phyloP scores from a whole-genome alignment of 495 filamentous ascomycete genomes.

The Lasiosphaeria hispida region DNA sequence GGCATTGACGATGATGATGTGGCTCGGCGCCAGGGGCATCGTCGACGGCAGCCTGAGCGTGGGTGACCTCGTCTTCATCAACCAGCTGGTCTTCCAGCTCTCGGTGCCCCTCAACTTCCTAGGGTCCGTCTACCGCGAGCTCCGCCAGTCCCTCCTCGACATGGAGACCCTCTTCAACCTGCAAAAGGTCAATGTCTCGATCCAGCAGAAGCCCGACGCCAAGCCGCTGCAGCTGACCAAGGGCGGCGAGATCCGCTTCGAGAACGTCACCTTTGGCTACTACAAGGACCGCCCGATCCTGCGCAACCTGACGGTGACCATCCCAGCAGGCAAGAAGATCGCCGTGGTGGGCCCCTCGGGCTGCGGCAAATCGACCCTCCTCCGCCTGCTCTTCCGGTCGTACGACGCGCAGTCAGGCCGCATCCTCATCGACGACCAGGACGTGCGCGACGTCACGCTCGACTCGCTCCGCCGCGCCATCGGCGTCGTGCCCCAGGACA shows the following conservation, averaged over 20 bases:
- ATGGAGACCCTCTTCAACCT: slow-evolving; percentile 99
- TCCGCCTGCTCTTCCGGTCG: slow-evolving; percentile 87
- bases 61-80: slow-evolving; percentile 97
- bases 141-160: slow-evolving; percentile 89
- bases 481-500: slow-evolving; percentile 96
- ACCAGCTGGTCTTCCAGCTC: slow-evolving; percentile 97
- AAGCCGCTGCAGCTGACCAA: slow-evolving; percentile 65
- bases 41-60: slow-evolving; percentile 77
- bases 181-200: slow-evolving; percentile 93
- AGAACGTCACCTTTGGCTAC: slow-evolving; percentile 95
- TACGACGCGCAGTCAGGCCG: slow-evolving; percentile 87
- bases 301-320: slow-evolving; percentile 77
- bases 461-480: slow-evolving; percentile 83
- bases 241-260: slow-evolving; percentile 87
- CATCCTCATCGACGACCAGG: slow-evolving; percentile 90
- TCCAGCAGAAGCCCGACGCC: slow-evolving; percentile 73
- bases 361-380: slow-evolving; percentile 92
- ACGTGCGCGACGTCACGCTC: slow-evolving; percentile 77
- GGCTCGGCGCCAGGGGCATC: slow-evolving; percentile 84
- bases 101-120: slow-evolving; percentile 96
- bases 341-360: slow-evolving; percentile 94
- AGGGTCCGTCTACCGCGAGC: slow-evolving; percentile 91
- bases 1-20: slow-evolving; percentile 98
- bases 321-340: slow-evolving; percentile 92
- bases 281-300: slow-evolving; percentile 84